Percentiles rank a stretch among this genome's conserved stretches.
These are phyloP conservation scores for Hypomontagnella submonticulosa DNA, from an alignment of 495 filamentous ascomycete species.

Conservation along the genomic window DNA sequence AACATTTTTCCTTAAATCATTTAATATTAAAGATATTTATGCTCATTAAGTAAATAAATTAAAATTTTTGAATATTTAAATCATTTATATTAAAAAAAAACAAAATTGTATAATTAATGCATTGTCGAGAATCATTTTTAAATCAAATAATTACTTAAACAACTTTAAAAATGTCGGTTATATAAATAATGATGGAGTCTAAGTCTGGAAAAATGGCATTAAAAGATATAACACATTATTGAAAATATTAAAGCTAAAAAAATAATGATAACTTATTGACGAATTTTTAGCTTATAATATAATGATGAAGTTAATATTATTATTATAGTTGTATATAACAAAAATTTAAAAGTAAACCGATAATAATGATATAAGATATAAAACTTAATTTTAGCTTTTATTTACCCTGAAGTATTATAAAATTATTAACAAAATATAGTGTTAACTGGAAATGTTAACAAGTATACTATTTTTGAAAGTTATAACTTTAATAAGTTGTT, in stretches of 20 bases:
- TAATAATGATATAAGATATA: no score
- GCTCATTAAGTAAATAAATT: background rate
- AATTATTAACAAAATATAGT: no score
- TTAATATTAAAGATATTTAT: background rate
- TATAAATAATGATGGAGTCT: background rate
- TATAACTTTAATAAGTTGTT: no score
- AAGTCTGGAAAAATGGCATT: background rate
- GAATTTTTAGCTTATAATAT: no score
- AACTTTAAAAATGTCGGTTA: background rate
- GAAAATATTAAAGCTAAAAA: background rate
- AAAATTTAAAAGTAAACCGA: no score
- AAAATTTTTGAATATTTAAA: background rate
- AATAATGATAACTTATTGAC: background rate
- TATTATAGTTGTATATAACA: no score
- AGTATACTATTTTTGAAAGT: no score
- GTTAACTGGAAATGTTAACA: no score
- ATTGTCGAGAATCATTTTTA: background rate
- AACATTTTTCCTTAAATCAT: background rate
- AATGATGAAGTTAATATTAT: no score
- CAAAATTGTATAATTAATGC: background rate
- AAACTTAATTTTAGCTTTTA: no score
- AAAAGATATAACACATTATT: background rate
- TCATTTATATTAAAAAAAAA: constrained; percentile 2
- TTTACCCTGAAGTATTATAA: no score
- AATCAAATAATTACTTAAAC: background rate